These are phyloP conservation scores for Articulospora tetracladia DNA, from an alignment of 495 filamentous ascomycete genomes.

Conservation along the genomic window DNA sequence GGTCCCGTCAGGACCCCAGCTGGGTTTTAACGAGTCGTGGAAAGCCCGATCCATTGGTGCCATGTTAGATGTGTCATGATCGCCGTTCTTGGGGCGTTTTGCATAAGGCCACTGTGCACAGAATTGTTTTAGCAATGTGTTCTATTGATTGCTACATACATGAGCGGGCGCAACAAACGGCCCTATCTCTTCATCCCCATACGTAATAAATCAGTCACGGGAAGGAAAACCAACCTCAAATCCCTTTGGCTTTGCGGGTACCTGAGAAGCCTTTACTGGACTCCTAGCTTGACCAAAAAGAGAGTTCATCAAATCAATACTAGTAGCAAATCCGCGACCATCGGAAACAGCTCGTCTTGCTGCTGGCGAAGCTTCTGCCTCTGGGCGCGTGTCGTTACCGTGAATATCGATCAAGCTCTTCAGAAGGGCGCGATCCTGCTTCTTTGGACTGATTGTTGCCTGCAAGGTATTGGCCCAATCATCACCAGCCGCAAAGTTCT, in stretches of 20 bases:
- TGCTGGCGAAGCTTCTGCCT: conserved; percentile 7
- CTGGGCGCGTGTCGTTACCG: conserved; percentile 23
- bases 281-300: conserved; percentile 64
- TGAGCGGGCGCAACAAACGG: conserved; percentile 30
- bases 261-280: conserved; percentile 39
- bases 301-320: conserved; percentile 90
- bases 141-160: conserved; percentile 47
- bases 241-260: conserved; percentile 48
- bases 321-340: conserved; percentile 63
- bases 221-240: conserved; percentile 71
- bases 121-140: conserved; percentile 36
- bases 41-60: conserved; percentile 52
- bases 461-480: conserved; percentile 92
- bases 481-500: conserved; percentile 50
- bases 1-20: conserved; percentile 72
- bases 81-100: conserved; percentile 65
- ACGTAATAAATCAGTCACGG: conserved; percentile 25
- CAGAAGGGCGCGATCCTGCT: conserved; percentile 66
- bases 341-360: conserved; percentile 35
- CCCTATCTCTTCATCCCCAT: conserved; percentile 11
- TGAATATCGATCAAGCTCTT: conserved; percentile 41
- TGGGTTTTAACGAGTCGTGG: conserved; percentile 66
- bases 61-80: conserved; percentile 44
- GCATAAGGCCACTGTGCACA: conserved; percentile 79
- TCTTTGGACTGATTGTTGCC: conserved; percentile 85